phyloP scores from a whole-genome alignment of 2,329 filamentous ascomycete species.

The Zasmidium citrigriseum region DNA sequence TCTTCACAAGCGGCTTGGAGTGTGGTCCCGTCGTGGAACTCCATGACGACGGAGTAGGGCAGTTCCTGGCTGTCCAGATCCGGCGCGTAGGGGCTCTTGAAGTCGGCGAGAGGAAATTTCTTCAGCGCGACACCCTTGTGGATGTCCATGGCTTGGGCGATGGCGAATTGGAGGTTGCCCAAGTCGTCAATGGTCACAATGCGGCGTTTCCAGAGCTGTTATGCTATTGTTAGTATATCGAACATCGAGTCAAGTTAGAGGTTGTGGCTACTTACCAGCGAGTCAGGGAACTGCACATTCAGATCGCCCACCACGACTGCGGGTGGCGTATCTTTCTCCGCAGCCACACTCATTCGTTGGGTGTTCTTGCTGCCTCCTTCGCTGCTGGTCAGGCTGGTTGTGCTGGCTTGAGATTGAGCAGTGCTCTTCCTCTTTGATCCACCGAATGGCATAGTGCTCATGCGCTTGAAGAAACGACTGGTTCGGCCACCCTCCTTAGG shows the following conservation, averaged over 20 bases:
- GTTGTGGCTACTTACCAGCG: slow-evolving; percentile 54
- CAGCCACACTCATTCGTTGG: slow-evolving; percentile 19
- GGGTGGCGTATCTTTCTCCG: slow-evolving; percentile 46
- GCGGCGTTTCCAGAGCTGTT: slow-evolving; percentile 84
- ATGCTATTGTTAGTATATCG: slow-evolving; percentile 8
- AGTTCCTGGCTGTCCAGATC: slow-evolving; percentile 92
- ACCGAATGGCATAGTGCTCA: slow-evolving; percentile 43
- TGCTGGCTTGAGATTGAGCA: slow-evolving; percentile 24
- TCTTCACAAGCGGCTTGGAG: slow-evolving; percentile 66
- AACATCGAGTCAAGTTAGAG: neutral
- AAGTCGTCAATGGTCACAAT: slow-evolving; percentile 81
- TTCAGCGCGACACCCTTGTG: slow-evolving; percentile 34
- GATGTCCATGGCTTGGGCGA: slow-evolving; percentile 57
- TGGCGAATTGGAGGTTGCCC: slow-evolving; percentile 79
- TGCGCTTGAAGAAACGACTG: slow-evolving; percentile 65
- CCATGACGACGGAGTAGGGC: slow-evolving; percentile 75
- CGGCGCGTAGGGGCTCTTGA: slow-evolving; percentile 75
- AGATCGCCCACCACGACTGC: slow-evolving; percentile 80
- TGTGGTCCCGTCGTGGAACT: slow-evolving; percentile 62
- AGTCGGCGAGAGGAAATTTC: slow-evolving; percentile 83
- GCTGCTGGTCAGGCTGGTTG: slow-evolving; percentile 15
- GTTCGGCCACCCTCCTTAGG: slow-evolving; percentile 50
- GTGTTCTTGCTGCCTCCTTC: slow-evolving; percentile 2
- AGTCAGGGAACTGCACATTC: slow-evolving; percentile 96
- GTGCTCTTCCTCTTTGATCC: slow-evolving; percentile 52